Evolutionary conservation across 1,139 yeast species (phyloP).

Genomic region (Casaregolazyma lundiana): DNA sequence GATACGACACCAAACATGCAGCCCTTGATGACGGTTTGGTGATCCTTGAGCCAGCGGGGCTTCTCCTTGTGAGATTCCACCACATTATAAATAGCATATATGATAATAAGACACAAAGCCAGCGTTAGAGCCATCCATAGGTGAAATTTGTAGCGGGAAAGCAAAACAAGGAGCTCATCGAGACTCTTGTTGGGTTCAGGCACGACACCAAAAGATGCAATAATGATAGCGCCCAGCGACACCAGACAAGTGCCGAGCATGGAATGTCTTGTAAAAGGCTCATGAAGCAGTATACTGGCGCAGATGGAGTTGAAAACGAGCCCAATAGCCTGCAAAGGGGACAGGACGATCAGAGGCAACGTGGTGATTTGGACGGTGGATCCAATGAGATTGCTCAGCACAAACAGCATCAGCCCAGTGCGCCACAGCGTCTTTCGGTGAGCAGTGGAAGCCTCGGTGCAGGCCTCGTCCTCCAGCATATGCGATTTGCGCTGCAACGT

Average conservation of each 20-base stretch:
- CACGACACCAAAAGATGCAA: constrained; percentile 67
- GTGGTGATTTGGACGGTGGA: constrained; percentile 81
- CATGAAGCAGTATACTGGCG: constrained; percentile 63
- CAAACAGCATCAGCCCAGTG: constrained; percentile 64
- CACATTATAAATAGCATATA: constrained; percentile 20
- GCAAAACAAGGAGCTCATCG: constrained; percentile 41
- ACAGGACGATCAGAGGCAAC: constrained; percentile 70
- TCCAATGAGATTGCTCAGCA: constrained; percentile 72
- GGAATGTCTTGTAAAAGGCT: constrained; percentile 56
- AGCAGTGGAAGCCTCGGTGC: constrained; percentile 34
- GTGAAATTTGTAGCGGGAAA: constrained; percentile 40
- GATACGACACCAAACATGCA: constrained; percentile 62
- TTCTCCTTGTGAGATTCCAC: constrained; percentile 3
- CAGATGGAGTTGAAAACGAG: constrained; percentile 79
- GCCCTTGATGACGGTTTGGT: constrained; percentile 37
- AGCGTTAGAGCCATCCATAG: constrained; percentile 43
- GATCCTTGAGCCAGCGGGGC: constrained; percentile 3
- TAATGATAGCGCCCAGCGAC: constrained; percentile 70
- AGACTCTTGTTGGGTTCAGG: constrained; percentile 50
- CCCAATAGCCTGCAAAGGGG: constrained; percentile 88
- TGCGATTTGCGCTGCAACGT: constrained; percentile 83
- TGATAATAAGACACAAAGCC: constrained; percentile 28
- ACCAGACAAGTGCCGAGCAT: constrained; percentile 64
- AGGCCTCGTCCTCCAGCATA: constrained; percentile 30
- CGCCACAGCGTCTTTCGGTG: constrained; percentile 61